A percentile compares a stretch with the other conserved stretches of the same genome.
Evolutionary conservation across 164 flowering plant genomes (phyloP).

Genomic region (Chloranthus sessilifolius): DNA sequence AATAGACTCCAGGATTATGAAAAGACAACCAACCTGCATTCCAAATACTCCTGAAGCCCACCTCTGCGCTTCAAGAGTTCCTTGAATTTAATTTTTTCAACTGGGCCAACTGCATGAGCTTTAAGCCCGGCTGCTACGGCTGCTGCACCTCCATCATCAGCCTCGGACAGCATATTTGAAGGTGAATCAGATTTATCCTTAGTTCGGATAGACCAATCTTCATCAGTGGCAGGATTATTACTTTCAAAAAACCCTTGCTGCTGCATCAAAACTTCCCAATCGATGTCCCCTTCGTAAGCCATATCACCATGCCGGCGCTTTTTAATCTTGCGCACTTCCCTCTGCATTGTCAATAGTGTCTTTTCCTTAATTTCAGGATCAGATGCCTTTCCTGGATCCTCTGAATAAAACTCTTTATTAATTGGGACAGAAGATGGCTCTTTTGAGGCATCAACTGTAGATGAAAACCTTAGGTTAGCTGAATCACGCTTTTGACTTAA

Average conservation of each 20-base stretch:
- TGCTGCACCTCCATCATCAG: slow-evolving; percentile 54
- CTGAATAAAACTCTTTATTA: slow-evolving; percentile 27
- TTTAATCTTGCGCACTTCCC: slow-evolving; percentile 49
- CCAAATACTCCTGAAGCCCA: slow-evolving; percentile 86
- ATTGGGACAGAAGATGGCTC: background rate
- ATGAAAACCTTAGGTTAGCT: background rate
- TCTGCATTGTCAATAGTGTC: slow-evolving; percentile 34
- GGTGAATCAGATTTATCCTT: slow-evolving; percentile 38
- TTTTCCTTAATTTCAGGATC: slow-evolving; percentile 32
- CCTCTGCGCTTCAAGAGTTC: slow-evolving; percentile 89
- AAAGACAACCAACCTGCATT: slow-evolving; percentile 68
- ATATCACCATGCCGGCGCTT: slow-evolving; percentile 80
- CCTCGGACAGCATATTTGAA: slow-evolving; percentile 30
- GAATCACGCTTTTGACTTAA: slow-evolving; percentile 9
- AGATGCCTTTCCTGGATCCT: slow-evolving; percentile 32
- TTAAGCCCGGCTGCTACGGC: slow-evolving; percentile 90
- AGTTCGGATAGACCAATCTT: slow-evolving; percentile 24
- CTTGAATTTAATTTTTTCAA: slow-evolving; percentile 86
- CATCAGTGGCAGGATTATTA: slow-evolving; percentile 19
- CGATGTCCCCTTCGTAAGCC: slow-evolving; percentile 96
- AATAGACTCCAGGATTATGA: background rate
- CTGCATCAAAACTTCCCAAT: slow-evolving; percentile 67
- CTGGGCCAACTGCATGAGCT: slow-evolving; percentile 69
- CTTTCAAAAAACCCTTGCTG: slow-evolving; percentile 37
- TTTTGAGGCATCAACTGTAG: slow-evolving; percentile 7